phyloP scores from a whole-genome alignment of 495 filamentous ascomycete species.

The Copromyces sp. region DNA sequence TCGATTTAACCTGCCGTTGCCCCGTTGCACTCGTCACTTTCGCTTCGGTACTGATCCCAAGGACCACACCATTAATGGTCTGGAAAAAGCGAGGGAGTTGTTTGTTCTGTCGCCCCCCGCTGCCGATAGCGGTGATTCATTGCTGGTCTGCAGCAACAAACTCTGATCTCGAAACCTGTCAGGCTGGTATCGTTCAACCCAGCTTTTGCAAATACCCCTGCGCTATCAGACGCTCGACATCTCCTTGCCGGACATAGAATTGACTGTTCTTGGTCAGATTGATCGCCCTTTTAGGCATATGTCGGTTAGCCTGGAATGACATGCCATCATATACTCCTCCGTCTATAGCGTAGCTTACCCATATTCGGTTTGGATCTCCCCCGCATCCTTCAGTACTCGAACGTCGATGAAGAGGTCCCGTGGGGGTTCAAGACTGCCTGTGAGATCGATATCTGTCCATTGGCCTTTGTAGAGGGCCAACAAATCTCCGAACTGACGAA shows the following conservation, averaged over 20 bases:
- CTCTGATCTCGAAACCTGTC: not conserved
- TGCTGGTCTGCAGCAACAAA: not conserved
- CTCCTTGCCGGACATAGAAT: conserved; percentile 91
- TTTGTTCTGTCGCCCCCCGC: not conserved
- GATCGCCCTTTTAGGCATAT: conserved; percentile 57
- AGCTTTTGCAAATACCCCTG: conserved; percentile 96
- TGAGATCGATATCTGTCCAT: conserved; percentile 97
- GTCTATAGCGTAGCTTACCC: conserved; percentile 49
- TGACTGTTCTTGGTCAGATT: conserved; percentile 97
- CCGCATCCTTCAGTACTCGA: conserved; percentile 89
- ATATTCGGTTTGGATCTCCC: conserved; percentile 98
- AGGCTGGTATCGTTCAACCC: conserved; percentile 42
- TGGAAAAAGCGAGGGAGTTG: not conserved
- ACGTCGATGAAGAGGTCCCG: conserved; percentile 97
- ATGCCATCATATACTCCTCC: not conserved
- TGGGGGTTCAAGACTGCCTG: conserved; percentile 88
- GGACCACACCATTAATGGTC: not conserved
- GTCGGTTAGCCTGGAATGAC: not conserved
- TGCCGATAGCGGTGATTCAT: not conserved
- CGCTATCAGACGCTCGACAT: conserved; percentile 88
- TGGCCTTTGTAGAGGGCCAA: conserved; percentile 95
- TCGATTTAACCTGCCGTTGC: not conserved
- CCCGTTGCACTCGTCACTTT: not conserved
- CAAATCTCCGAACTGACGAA: conserved; percentile 82
- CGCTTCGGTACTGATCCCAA: not conserved